Base-by-base conservation (phyloP, 495 filamentous ascomycete genomes). In the Talaromyces borbonicus region DNA sequence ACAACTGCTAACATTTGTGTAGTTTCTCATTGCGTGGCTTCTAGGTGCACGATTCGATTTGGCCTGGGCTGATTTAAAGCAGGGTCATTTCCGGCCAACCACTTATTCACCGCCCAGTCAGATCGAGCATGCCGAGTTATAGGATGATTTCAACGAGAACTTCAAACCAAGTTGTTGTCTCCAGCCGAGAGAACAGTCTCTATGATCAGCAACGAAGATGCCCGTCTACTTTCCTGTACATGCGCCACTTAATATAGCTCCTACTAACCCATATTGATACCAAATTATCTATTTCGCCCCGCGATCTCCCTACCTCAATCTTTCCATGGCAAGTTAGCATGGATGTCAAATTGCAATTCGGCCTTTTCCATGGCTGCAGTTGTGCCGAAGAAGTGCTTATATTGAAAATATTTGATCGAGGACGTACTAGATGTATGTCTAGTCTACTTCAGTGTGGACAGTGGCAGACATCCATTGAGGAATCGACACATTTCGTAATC, bases 271-370 rank as follows among this genome's bases (percentile, higher is more conserved):
- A 11, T 5, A 43, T 25, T 16, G 39, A 31, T 47, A 25, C 11
- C 16, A 25, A 16, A 3, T 18, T 11, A 23, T 15, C 29, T 18
- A 31, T 29, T 24, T 19, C 38, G n/a, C 35, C n/a, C 22, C n/a
- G 8, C 18, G 22, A 22, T 38, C 16, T 20, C 5, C 22, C 16
- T 6, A 5, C 11, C 11, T 29, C 31, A 24, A 26, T 23, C 30
- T 33, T 14, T 30, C 19, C 41, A 19, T 31, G 25, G 41, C 8
- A 51, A n/a, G n/a, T n/a, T 61, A 90, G 89, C 88, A 94, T 86
- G 81, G 85, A 93, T 95, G 89, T 94, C 89, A 95, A 94, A 93
- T 94, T 95, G 79, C 89, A 87, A 86, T 83, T 73, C 78, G 74
- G 81, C 72, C 73, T 55, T 68, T 73, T n/a, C 69, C 63, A 84